Evolutionary conservation across 2,329 filamentous ascomycete species (phyloP).

Genomic region (Sporothrix sp.): DNA sequence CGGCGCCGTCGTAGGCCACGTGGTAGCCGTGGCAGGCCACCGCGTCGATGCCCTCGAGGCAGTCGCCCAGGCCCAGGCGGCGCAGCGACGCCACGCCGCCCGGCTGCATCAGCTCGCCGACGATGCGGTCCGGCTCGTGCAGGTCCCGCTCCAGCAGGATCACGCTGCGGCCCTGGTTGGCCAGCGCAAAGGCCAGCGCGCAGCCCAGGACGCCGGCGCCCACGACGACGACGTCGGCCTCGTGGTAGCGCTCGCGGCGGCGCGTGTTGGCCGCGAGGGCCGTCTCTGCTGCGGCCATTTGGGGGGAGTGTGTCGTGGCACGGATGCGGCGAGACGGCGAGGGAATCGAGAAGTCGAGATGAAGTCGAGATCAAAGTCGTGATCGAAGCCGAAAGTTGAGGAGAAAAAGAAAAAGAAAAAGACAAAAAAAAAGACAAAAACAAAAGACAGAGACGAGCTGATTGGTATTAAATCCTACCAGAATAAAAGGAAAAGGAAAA

Average conservation of each 20-base stretch:
- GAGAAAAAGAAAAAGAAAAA: neutral
- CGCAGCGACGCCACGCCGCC: conserved; percentile 75
- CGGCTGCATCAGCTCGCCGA: conserved; percentile 89
- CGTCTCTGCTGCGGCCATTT: conserved; percentile 1
- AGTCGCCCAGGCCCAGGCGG: conserved; percentile 69
- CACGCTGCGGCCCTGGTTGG: conserved; percentile 82
- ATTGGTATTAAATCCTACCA: neutral
- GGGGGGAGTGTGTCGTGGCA: neutral
- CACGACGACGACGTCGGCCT: conserved; percentile 79
- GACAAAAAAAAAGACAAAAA: neutral
- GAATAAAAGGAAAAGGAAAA: neutral
- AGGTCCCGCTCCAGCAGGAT: conserved; percentile 80
- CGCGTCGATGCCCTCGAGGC: conserved; percentile 81
- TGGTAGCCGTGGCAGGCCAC: conserved; percentile 78
- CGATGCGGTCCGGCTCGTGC: conserved; percentile 89
- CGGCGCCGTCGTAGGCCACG: conserved; percentile 68
- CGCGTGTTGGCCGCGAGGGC: conserved; percentile 20
- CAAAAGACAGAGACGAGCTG: neutral
- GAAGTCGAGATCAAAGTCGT: neutral
- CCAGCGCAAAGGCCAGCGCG: conserved; percentile 73
- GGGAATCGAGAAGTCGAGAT: neutral
- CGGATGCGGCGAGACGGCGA: neutral
- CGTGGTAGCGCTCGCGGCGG: conserved; percentile 46
- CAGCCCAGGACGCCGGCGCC: conserved; percentile 88
- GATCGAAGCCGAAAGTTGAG: neutral